Base-by-base conservation (phyloP, 2,329 filamentous ascomycete genomes). In the Tolypocladium tropicale region DNA sequence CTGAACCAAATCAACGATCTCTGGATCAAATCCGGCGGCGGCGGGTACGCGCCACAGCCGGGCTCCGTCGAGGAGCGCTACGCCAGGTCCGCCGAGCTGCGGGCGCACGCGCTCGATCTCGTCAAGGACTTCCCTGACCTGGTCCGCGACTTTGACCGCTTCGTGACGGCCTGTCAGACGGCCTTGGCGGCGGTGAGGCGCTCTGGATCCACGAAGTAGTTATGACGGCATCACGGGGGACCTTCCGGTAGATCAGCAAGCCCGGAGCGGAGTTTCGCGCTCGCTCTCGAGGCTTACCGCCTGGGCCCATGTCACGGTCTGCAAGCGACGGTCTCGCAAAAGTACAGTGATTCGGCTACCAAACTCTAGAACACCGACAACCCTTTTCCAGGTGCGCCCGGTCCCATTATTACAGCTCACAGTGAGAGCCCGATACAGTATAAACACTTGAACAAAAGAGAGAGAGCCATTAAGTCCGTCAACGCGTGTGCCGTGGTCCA, bases 71-170 rank as follows among this genome's bases (percentile, higher is more conserved):
- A 59, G 9, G 53, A 49, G 25, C 55, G 59, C 6, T 43, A 54
- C 30, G 53, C 54, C n/a, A 58, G 58, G 14, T 55, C 58, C 11
- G 52, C 61, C 21, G 65, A 64, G 52, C 57, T 66, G 39, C 61
- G 61, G 36, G 53, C 56, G 37, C 53, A 60, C 37, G 61, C 63
- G 5, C 52, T 67, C 30, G 61, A 62, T 25, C 60, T 60, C 51
- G 51, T 69, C 16, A 58, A 63, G 21, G 65, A 64, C 6, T 68
- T 64, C 49, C 66, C 66, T 6, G 61, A 63, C 7, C 59, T 69
- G 53, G 59, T 57, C 21, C 59, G 60, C 18, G 67, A 68, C 52
- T 67, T 67, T 57, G 66, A 68, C 33, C 59, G 56, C 18, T 64
- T 67, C 32, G 50, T 57, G 32, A 57, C 57, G 25, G 58, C 57